Conservation (phyloP, 768 basidiomycete genomes). For the Lyophyllum shimeji region DNA sequence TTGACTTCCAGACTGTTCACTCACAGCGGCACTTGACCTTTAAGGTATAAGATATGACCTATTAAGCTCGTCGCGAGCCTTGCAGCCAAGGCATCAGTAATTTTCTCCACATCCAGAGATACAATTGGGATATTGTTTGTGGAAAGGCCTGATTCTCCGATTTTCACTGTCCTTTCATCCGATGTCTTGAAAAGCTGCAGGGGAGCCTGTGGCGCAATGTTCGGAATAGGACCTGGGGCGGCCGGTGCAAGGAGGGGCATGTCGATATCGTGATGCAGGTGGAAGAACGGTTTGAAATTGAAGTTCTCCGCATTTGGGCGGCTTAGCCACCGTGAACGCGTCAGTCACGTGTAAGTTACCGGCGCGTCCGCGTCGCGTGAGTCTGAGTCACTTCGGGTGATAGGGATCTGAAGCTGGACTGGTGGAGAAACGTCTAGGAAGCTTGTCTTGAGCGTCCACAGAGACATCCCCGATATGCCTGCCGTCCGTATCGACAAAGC, state of each 20-base stretch:
- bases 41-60: conserved; percentile 73
- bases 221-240: neutral
- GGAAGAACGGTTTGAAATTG: neutral
- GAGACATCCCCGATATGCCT: conserved; percentile 12
- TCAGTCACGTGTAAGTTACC: conserved; percentile 2
- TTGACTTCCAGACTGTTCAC: conserved; percentile 25
- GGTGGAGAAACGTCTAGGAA: neutral
- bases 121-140: conserved; percentile 32
- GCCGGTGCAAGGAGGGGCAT: conserved; percentile 6
- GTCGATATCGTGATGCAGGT: neutral
- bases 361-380: neutral
- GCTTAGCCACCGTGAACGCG: conserved; percentile 2
- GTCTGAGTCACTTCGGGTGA: no score
- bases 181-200: neutral
- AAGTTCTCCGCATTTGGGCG: no score
- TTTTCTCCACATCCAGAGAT: conserved; percentile 46
- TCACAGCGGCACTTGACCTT: conserved; percentile 78
- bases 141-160: neutral
- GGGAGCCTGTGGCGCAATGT: no score
- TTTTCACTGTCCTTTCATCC: neutral
- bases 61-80: conserved; percentile 61
- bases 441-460: neutral
- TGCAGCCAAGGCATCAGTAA: conserved; percentile 62
- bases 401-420: no score
- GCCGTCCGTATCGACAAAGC: conserved; percentile 16